Base-by-base conservation (phyloP, 2,329 filamentous ascomycete genomes). In the Colletotrichum simmondsii region DNA sequence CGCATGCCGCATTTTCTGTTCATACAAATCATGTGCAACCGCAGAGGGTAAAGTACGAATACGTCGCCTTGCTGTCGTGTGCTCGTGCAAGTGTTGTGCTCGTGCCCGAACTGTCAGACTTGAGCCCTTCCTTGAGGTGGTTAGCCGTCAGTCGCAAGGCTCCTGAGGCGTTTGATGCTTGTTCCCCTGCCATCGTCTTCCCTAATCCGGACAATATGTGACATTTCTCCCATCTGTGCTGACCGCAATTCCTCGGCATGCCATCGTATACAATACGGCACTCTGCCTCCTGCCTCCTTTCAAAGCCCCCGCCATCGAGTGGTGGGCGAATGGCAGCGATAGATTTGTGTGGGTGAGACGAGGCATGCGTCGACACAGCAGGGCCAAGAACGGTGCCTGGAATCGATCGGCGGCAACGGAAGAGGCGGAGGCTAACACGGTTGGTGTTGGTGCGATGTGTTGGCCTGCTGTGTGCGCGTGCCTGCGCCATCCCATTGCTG, bases 321-420 rank as follows among this genome's bases (percentile, higher is more conserved):
- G 14, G 32, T 54, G 30, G 16, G 26, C 57, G 46, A 59, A 52
- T 58, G 54, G 54, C 10, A 24, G 12, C 37, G 32, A 26, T 49
- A 19, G 19, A 49, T 54, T 35, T 8, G 64, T 42, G 37, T 28
- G 28, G 62, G 37, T 61, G 59, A 35, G 68, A 60, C 57, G 64
- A 67, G 56, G 26, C 37, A 46, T 37, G 26, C 53, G 69, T 58
- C 59, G 59, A 72, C 30, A 60, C 53, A 22, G 53, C 59, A 65
- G 42, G 22, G 65, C 66, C 70, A 65, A 72, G 54, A 70, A 60
- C 35, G n/a, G 70, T 72, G 56, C 70, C 70, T 72, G 70, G 22
- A 11, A 72, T 60, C 65, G 53, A 72, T 70, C 70, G 59, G 60
- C 66, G 49, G 58, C 32, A 52, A 49, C 32, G 37, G 58, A 63